Evolutionary conservation across 176 grass and related monocot species (phyloP).

Genomic region (Dendrocalamus sinicus): DNA sequence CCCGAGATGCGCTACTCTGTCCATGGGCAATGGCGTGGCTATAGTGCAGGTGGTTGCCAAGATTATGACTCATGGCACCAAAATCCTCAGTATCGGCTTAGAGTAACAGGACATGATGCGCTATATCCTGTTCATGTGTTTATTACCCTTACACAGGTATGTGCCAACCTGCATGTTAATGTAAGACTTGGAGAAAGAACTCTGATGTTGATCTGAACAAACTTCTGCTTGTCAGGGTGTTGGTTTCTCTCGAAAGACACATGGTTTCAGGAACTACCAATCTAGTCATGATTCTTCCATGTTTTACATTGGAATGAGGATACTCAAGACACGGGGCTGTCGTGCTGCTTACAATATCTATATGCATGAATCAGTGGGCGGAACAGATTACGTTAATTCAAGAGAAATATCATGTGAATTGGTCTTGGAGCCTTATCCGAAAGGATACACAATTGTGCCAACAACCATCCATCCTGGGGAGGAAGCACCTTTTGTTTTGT

Average conservation of each 20-base stretch:
- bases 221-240: constrained; percentile 77
- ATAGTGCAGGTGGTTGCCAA: constrained; percentile 93
- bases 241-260: constrained; percentile 93
- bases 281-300: constrained; percentile 95
- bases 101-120: constrained; percentile 82
- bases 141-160: constrained; percentile 99
- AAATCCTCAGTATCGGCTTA: constrained; percentile 92
- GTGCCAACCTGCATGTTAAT: constrained; percentile 30
- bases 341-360: constrained; percentile 99
- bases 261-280: constrained; percentile 92
- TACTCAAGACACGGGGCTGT: constrained; percentile 91
- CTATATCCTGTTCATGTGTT: constrained; percentile 91
- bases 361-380: constrained; percentile 95
- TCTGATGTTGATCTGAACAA: constrained; percentile 32
- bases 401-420: constrained; percentile 98
- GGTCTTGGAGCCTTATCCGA: constrained; percentile 92
- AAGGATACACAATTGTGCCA: constrained; percentile 99
- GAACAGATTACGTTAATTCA: constrained; percentile 97
- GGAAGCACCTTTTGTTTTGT: constrained; percentile 98
- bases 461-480: constrained; percentile 98
- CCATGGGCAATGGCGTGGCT: constrained; percentile 95
- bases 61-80: constrained; percentile 98
- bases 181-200: constrained; percentile 2
- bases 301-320: constrained; percentile 98
- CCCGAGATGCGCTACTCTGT: constrained; percentile 94